Percentiles rank a stretch among this genome's conserved stretches.
These are phyloP conservation scores for Malus sieversii DNA, from an alignment of 306 rosid genomes.

Conservation along the genomic window DNA sequence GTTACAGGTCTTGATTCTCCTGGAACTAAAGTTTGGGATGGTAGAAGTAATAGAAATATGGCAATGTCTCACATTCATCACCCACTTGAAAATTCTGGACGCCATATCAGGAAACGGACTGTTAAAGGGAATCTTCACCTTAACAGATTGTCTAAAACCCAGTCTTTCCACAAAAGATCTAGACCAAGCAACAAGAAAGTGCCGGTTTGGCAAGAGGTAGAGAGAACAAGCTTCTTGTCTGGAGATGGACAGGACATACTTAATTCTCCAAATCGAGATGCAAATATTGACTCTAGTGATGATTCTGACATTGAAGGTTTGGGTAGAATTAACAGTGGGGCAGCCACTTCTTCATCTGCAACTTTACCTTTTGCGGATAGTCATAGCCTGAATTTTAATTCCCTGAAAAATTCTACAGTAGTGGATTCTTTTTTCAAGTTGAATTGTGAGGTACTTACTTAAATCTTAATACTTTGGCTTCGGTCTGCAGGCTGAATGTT, in stretches of 20 bases:
- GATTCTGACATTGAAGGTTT: constrained; percentile 61
- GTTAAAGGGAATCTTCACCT: constrained; percentile 45
- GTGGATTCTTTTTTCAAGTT: constrained; percentile 74
- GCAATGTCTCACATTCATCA: constrained; percentile 76
- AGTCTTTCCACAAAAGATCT: constrained; percentile 60
- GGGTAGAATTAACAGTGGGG: constrained; percentile 77
- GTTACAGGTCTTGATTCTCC: constrained; percentile 93
- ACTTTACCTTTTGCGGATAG: constrained; percentile 38
- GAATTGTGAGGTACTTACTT: constrained; percentile 83
- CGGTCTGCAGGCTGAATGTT: constrained; percentile 3
- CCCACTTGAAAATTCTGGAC: constrained; percentile 77
- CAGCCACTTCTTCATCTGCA: constrained; percentile 76
- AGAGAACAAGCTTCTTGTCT: constrained; percentile 88
- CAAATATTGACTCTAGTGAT: constrained; percentile 54
- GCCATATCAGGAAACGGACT: constrained; percentile 42
- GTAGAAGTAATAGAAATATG: constrained; percentile 69
- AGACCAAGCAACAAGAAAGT: constrained; percentile 40
- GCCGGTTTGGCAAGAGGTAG: constrained; percentile 80
- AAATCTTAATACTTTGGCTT: constrained; percentile 12
- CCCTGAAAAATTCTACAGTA: constrained; percentile 51
- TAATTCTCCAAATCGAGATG: constrained; percentile 35
- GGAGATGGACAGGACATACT: constrained; percentile 98
- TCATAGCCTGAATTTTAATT: constrained; percentile 32
- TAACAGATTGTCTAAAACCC: constrained; percentile 39
- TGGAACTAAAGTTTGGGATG: constrained; percentile 94